These are phyloP conservation scores for Pichia cephalocereana DNA, from an alignment of 805 yeast species.

Conservation along the genomic window DNA sequence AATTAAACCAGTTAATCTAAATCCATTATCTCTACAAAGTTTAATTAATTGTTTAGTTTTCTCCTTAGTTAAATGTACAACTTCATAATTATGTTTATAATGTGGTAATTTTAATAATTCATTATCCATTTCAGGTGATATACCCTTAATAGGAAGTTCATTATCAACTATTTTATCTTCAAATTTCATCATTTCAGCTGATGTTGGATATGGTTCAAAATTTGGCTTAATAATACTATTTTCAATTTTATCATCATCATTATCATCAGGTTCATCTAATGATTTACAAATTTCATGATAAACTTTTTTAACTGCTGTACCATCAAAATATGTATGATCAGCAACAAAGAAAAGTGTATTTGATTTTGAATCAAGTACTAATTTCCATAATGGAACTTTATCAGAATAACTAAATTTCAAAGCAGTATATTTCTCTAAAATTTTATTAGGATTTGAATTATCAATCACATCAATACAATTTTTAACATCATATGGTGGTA, in stretches of 20 bases:
- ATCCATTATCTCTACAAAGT: background rate
- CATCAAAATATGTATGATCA: constrained; percentile 9
- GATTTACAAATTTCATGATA: background rate
- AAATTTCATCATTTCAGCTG: background rate
- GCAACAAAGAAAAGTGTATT: constrained; percentile 6
- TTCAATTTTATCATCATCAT: background rate
- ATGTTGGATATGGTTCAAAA: background rate
- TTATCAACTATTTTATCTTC: background rate
- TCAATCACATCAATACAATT: background rate
- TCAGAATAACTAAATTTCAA: constrained; percentile 1
- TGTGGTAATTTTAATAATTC: background rate
- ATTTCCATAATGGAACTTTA: constrained; percentile 7
- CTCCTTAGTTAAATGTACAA: background rate
- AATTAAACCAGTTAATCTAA: background rate
- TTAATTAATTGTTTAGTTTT: too few species aligned
- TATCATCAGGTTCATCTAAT: background rate
- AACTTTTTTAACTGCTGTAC: constrained; percentile 9
- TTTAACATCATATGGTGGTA: background rate
- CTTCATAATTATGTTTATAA: background rate
- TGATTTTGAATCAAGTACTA: background rate
- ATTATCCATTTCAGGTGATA: background rate
- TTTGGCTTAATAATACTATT: background rate
- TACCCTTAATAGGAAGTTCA: too few species aligned
- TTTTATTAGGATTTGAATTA: background rate
- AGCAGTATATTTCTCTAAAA: constrained; percentile 1